Evolutionary conservation across 805 yeast genomes (phyloP).

Genomic region (Torulaspora microellipsoides): DNA sequence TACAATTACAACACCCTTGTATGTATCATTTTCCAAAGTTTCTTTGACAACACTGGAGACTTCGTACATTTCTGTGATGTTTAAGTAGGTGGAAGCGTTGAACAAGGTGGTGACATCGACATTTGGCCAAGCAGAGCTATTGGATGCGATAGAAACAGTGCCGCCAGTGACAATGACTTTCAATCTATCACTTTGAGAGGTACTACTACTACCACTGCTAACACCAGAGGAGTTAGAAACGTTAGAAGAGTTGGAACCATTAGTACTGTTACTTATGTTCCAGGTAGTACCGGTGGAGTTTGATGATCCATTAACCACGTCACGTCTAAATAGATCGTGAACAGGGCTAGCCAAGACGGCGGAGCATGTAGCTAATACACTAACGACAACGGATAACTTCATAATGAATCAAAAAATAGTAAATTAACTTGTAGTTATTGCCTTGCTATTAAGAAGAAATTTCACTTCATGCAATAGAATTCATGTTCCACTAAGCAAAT

Average conservation of each 20-base stretch:
- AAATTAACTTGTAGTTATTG: no score
- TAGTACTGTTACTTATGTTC: conserved; percentile 9
- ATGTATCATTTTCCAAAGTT: conserved; percentile 10
- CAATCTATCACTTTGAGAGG: conserved; percentile 1
- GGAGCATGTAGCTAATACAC: conserved; percentile 9
- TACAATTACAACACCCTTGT: conserved; percentile 26
- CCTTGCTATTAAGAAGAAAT: no score
- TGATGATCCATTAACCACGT: conserved; percentile 2
- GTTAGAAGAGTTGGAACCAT: conserved; percentile 10
- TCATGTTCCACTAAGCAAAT: no score
- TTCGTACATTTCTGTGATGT: conserved; percentile 23
- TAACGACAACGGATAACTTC: conserved; percentile 9
- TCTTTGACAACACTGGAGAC: conserved; percentile 16
- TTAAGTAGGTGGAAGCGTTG: conserved; percentile 24
- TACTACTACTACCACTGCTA: neutral
- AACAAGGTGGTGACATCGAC: conserved; percentile 12
- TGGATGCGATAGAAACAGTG: conserved; percentile 14
- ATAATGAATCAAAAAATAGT: neutral
- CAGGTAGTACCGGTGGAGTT: conserved; percentile 8
- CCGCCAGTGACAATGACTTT: conserved; percentile 25
- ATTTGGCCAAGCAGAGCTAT: conserved; percentile 9
- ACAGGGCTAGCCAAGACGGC: conserved; percentile 11
- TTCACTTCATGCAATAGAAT: no score
- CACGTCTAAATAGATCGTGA: conserved; percentile 5
- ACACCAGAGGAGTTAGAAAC: conserved; percentile 3